Evolutionary conservation across 1,139 yeast genomes (phyloP), one percentile per base, ranked within the genome.

Genomic region (Protomyces arabidopsidicola): DNA sequence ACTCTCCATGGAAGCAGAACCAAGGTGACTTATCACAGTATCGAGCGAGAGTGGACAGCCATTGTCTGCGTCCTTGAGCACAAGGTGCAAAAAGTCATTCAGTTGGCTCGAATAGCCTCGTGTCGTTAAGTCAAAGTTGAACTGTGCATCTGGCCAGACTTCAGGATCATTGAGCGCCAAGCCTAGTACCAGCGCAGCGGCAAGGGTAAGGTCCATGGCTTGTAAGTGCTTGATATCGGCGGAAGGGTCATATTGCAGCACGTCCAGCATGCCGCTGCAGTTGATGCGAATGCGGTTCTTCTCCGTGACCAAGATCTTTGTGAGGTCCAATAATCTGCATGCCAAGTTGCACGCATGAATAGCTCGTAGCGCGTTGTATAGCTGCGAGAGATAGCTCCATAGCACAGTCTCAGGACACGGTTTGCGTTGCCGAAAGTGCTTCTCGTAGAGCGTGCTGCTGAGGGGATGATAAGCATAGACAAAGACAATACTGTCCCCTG

Each of bases 371-470:
- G 90, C 97, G 69, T 83, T 82, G 8, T 86, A 78, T 38, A 93
- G 75, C 75, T 93, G 98, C 27, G 85, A 80, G 63, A 88, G 75
- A 71, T 89, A 88, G 42, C 76, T 75, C 97, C 97, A 91, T 62
- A 93, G 75, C 22, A 82, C 72, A 18, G 84, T 82, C 71, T 87
- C 93, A 0, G 86, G 83, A 2, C 89, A 67, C 10, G 60, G 51
- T 38, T 39, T 31, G 42, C 55, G 53, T 53, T 62, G 24, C 45
- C 55, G 75, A 22, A 73, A 66, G 72, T 84, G 86, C 8, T 76
- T 72, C 66, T 85, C 88, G 66, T 78, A 76, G 53, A 88, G 74
- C 1, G 90, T 85, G 60, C 76, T 75, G 69, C 63, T 66, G 20
- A 65, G 53, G n/a, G 67, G 67, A 55, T 60, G 60, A 38, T 54